phyloP scores from a whole-genome alignment of 768 basidiomycete species.

The Tremella mesenterica region DNA sequence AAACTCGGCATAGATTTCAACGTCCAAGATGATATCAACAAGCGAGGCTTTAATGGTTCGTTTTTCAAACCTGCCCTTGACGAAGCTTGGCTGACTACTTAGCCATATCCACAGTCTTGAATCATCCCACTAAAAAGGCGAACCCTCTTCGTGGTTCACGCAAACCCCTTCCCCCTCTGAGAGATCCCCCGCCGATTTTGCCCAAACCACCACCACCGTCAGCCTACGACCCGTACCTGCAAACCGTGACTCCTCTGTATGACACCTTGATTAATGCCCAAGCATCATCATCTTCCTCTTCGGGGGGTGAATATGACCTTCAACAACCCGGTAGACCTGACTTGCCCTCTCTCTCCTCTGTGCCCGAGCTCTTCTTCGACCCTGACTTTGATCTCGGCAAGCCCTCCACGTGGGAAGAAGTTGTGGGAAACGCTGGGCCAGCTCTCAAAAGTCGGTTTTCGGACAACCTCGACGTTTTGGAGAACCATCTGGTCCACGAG shows the following conservation, averaged over 20 bases:
- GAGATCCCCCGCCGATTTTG: constrained; percentile 52
- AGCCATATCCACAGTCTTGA: constrained; percentile 92
- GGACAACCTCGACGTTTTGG: constrained; percentile 83
- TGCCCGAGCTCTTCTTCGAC: constrained; percentile 76
- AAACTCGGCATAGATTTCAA: constrained; percentile 36
- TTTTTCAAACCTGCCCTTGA: background rate
- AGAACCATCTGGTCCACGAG: constrained; percentile 87
- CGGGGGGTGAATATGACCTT: constrained; percentile 12
- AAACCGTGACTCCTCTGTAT: constrained; percentile 44
- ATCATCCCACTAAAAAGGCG: constrained; percentile 74
- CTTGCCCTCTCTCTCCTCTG: constrained; percentile 63
- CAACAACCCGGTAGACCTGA: constrained; percentile 43
- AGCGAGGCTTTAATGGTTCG: constrained; percentile 82
- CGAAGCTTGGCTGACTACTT: constrained; percentile 5
- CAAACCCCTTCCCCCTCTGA: constrained; percentile 57
- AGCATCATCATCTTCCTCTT: constrained; percentile 15
- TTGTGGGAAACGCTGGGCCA: constrained; percentile 15
- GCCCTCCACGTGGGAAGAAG: constrained; percentile 64
- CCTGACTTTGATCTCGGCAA: constrained; percentile 70
- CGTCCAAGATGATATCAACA: constrained; percentile 28
- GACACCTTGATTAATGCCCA: constrained; percentile 22
- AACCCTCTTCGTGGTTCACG: constrained; percentile 77
- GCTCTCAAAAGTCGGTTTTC: constrained; percentile 55
- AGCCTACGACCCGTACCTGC: constrained; percentile 41
- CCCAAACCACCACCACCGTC: constrained; percentile 43